Conservation (phyloP, 2,329 filamentous ascomycete species). For the Dendryphion nanum region DNA sequence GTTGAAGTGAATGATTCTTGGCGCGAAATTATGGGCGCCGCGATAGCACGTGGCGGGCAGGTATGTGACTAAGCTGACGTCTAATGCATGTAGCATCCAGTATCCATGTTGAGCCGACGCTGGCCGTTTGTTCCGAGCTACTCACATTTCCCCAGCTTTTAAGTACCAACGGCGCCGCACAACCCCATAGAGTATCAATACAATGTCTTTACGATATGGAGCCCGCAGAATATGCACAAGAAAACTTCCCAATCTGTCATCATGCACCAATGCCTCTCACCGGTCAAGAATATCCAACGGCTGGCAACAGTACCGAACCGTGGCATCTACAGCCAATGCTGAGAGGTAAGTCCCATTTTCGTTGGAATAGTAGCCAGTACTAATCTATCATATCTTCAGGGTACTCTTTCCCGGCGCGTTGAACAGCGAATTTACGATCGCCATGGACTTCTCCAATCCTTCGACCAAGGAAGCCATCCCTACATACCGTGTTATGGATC, state of each 20-base stretch:
- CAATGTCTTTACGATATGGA: slow-evolving; percentile 35
- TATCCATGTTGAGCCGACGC: slow-evolving; percentile 22
- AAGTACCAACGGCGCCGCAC: slow-evolving; percentile 17
- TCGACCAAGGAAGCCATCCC: slow-evolving; percentile 72
- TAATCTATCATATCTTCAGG: slow-evolving; percentile 32
- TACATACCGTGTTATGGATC: slow-evolving; percentile 89
- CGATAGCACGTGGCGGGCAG: slow-evolving; percentile 25
- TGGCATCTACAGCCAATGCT: slow-evolving; percentile 59
- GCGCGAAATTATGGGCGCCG: slow-evolving; percentile 25
- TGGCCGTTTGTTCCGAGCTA: slow-evolving; percentile 25
- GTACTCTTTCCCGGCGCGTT: slow-evolving; percentile 86
- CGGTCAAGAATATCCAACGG: slow-evolving; percentile 9
- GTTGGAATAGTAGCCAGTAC: background rate
- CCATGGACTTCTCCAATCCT: slow-evolving; percentile 74
- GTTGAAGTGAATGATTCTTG: slow-evolving; percentile 17
- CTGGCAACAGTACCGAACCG: slow-evolving; percentile 51
- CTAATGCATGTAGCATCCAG: background rate
- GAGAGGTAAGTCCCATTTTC: slow-evolving; percentile 51
- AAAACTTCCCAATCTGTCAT: slow-evolving; percentile 10
- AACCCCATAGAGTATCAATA: slow-evolving; percentile 21
- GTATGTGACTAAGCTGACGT: slow-evolving; percentile 12
- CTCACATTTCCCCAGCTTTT: slow-evolving; percentile 21
- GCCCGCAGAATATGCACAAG: slow-evolving; percentile 23
- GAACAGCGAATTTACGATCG: slow-evolving; percentile 86
- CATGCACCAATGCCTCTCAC: slow-evolving; percentile 16